Evolutionary conservation across 75 land plant species (phyloP), one percentile per base, ranked within the genome.

Genomic region (Larix kaempferi): DNA sequence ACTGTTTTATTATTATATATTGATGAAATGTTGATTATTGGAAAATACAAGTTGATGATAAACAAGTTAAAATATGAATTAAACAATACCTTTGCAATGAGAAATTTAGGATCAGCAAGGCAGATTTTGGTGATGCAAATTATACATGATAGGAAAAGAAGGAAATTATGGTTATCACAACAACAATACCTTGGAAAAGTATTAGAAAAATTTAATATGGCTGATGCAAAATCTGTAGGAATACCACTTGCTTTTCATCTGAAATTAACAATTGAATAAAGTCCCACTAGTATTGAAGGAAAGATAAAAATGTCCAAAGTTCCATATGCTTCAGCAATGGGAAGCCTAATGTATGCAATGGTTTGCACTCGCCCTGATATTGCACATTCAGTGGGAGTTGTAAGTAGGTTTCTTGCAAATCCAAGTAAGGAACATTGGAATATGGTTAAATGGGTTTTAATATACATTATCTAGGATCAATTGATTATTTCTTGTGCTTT

Each of bases 241-340:
- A 13, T 1, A 0, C 19, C 59, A 57, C 59, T 13, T 57, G 19
- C 59, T 13, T 13, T 1, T 57, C 59, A 57, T 57, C 1, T 57
- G 1, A 57, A 57, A 57, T 17, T 57, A 13, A 57, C 17, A 13
- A 13, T 17, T 57, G 19, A 57, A 0, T 1, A 57, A 57, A 1
- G 59, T 1, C 19, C 0, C 17, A 57, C 19, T 13, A 57, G 59
- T 57, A 17, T 13, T 12, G 19, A 57, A 57, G 59, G 19, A 57
- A 57, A 57, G 59, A 1, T 0, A 57, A 17, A 57, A 57, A 57
- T 57, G 1, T 13, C 0, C 1, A 1, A 57, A 13, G 1, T 57
- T 23, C 75, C 80, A 19, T 78, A 78, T 71, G 62, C 55, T 39
- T 59, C 54, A 71, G 75, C 4, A 39, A 33, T 71, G 5, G 80